Percentiles rank a stretch among this genome's conserved stretches.
Evolutionary conservation across 2,329 filamentous ascomycete species (phyloP).

Genomic region (Chalara sp.): DNA sequence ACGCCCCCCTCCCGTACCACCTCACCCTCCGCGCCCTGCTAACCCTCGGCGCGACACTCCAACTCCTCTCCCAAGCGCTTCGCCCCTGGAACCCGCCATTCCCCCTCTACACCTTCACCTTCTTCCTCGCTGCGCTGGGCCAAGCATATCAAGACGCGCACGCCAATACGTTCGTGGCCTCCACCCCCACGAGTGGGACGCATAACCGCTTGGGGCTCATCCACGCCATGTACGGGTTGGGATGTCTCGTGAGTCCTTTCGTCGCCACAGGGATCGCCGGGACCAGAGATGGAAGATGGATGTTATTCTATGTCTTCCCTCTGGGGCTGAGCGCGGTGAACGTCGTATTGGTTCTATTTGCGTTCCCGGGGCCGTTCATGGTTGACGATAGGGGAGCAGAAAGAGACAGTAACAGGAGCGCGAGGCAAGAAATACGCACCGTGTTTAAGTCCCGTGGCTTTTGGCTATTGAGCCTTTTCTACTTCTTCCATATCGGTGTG

Average conservation of each 20-base stretch:
- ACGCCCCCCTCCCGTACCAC: conserved; percentile 44
- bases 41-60: conserved; percentile 45
- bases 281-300: conserved; percentile 38
- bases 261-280: conserved; percentile 44
- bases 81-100: conserved; percentile 52
- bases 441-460: conserved; percentile 40
- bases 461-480: conserved; percentile 55
- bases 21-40: conserved; percentile 52
- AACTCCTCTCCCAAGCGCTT: conserved; percentile 46
- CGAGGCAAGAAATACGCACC: conserved; percentile 36
- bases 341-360: conserved; percentile 36
- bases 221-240: conserved; percentile 50
- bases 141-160: conserved; percentile 60
- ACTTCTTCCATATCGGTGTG: conserved; percentile 56
- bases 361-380: conserved; percentile 38
- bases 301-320: conserved; percentile 49
- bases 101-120: conserved; percentile 47
- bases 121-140: conserved; percentile 50
- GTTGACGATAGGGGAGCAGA: neutral
- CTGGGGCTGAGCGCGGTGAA: conserved; percentile 47
- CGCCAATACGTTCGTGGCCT: conserved; percentile 53
- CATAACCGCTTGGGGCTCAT: conserved; percentile 58
- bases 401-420: conserved; percentile 24
- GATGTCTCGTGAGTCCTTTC: conserved; percentile 50
- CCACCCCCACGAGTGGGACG: conserved; percentile 33